Evolutionary conservation across 192 early-diverging fungal species (phyloP).

Genomic region (Coemansia sp.): DNA sequence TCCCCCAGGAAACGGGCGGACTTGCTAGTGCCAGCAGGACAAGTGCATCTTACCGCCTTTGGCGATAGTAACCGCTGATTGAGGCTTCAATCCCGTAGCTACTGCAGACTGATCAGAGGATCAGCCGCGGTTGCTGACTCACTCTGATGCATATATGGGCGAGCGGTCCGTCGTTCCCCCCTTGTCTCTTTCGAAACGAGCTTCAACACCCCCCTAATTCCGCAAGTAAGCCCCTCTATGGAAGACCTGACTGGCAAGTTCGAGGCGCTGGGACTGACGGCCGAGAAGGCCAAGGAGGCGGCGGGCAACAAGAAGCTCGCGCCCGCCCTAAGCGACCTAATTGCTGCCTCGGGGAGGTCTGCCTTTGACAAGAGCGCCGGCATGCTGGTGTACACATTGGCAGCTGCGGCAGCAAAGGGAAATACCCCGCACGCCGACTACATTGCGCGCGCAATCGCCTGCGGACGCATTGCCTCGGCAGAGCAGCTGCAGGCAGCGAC

Average conservation of each 20-base stretch:
- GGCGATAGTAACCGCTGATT: no score
- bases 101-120: no score
- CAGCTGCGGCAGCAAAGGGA: slow-evolving; percentile 74
- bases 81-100: no score
- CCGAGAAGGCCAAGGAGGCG: slow-evolving; percentile 90
- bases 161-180: no score
- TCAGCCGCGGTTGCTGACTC: no score
- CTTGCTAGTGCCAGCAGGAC: no score
- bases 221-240: no score
- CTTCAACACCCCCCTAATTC: no score
- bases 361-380: slow-evolving; percentile 69
- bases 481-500: slow-evolving; percentile 94
- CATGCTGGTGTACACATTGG: slow-evolving; percentile 79
- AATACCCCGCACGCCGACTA: slow-evolving; percentile 67
- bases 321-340: slow-evolving; percentile 64
- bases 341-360: slow-evolving; percentile 58
- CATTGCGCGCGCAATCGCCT: slow-evolving; percentile 73
- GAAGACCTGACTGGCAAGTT: slow-evolving; percentile 61
- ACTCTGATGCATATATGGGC: no score
- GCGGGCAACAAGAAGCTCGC: slow-evolving; percentile 95
- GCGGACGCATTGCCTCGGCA: slow-evolving; percentile 59
- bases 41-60: no score
- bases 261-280: slow-evolving; percentile 79
- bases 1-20: no score
- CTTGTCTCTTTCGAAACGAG: no score